Base-by-base conservation (phyloP, 2,329 filamentous ascomycete species). In the Tolypocladium sp. region DNA sequence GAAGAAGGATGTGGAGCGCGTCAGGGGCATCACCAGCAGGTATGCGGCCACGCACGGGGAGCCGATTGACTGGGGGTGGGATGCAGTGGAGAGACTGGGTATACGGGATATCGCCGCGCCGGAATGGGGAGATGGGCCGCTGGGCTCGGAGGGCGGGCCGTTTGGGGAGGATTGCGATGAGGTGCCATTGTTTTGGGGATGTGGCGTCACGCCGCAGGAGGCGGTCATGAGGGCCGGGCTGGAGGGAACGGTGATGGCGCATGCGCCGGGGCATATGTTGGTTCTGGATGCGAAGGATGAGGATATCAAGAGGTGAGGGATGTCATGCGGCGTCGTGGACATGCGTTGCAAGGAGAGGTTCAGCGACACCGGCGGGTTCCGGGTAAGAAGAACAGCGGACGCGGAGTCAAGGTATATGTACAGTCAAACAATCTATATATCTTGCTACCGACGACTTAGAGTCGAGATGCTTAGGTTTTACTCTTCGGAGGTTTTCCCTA, bases 231-330 rank as follows among this genome's bases (percentile, higher is more conserved):
- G 44, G 22, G 44, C 44, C 7, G 44, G 44, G 44, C 44, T 46
- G 2, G 27, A 27, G 44, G 44, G 44, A 1, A 46, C 44, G 7
- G 22, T 87, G 2, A 83, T 89, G 75, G 81, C 78, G 1, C 85
- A 88, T 72, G 78, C 79, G 22, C 84, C 84, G 1, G 83, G 83
- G 0, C 76, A 85, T 67, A 88, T 88, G 84, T 66, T 87, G 49
- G 71, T 86, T 1, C 68, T 86, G 57, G 84, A 88, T 69, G 72
- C 74, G 55, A 71, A 65, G 27, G 75, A 79, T 58, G 70, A 73
- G 13, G 77, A 82, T 54, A 61, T 68, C 13, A 46, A 46, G 44
- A 46, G 12, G 4, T 27, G 44, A 46, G 9, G n/a, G 42, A 25
- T 13, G 41, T 9, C 7, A 44, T 13, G n/a, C 42, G 42, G 22